These are phyloP conservation scores for Chenopodium album DNA, from an alignment of 148 eudicot species.

Conservation along the genomic window DNA sequence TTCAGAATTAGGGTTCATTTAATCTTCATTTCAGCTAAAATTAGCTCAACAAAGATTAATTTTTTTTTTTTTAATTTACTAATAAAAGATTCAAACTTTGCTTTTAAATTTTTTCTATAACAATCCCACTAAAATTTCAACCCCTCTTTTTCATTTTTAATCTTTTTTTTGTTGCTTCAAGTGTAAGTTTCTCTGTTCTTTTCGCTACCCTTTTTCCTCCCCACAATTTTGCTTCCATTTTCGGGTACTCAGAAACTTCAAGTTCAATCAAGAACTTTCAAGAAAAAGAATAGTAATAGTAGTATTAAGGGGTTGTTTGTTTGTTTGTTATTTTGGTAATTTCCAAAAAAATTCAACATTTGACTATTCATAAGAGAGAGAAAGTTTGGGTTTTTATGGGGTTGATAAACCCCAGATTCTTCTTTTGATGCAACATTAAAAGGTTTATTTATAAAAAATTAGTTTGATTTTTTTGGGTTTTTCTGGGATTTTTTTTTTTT, in stretches of 20 bases:
- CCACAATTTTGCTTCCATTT: slow-evolving; percentile 20
- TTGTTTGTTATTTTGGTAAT: slow-evolving; percentile 11
- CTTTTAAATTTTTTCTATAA: slow-evolving; percentile 9
- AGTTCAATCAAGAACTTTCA: slow-evolving; percentile 19
- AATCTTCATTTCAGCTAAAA: neutral
- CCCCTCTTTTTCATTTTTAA: no score
- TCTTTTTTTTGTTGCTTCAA: slow-evolving; percentile 21
- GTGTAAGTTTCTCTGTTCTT: slow-evolving; percentile 22
- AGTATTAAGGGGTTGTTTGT: slow-evolving; percentile 1
- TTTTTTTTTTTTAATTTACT: neutral
- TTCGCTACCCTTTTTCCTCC: slow-evolving; percentile 12
- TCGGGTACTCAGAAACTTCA: slow-evolving; percentile 25
- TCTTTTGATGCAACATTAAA: slow-evolving; percentile 6
- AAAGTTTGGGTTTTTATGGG: slow-evolving; percentile 7
- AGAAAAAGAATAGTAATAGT: neutral
- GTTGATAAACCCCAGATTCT: slow-evolving; percentile 11
- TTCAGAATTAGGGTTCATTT: slow-evolving; percentile 1
- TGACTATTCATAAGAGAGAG: slow-evolving; percentile 14
- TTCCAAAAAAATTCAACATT: slow-evolving; percentile 19
- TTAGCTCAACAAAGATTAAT: neutral
- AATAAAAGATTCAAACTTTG: slow-evolving; percentile 17
- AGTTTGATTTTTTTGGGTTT: slow-evolving; percentile 7
- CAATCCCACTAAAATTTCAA: neutral
- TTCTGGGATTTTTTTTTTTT: neutral
- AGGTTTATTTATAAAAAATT: neutral